Evolutionary conservation across 225 moss, liverwort and hornwort genomes (phyloP).

Genomic region (Bryoerythrophyllum caledonicum): DNA sequence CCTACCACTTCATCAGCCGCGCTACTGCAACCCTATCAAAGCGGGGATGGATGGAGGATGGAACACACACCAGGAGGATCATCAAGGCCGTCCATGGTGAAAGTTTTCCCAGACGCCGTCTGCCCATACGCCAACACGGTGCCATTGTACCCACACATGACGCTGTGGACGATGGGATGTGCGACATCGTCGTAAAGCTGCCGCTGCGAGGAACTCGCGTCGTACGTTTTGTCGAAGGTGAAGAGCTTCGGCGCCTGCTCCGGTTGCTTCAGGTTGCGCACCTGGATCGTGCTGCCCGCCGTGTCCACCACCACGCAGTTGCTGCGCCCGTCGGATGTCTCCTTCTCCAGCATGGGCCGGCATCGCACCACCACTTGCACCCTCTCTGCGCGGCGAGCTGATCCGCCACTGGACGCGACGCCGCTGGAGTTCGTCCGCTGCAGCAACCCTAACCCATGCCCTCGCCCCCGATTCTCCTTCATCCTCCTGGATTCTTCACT

Average conservation of each 20-base stretch:
- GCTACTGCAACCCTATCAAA: no score
- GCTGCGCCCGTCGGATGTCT: slow-evolving; percentile 62
- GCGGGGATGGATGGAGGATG: no score
- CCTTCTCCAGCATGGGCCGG: slow-evolving; percentile 75
- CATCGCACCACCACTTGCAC: slow-evolving; percentile 98
- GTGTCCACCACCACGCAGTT: slow-evolving; percentile 77
- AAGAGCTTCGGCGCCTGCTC: slow-evolving; percentile 83
- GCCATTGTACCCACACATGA: slow-evolving; percentile 99
- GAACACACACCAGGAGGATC: slow-evolving; percentile 71
- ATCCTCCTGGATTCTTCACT: slow-evolving; percentile 21
- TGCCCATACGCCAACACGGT: slow-evolving; percentile 94
- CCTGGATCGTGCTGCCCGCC: slow-evolving; percentile 63
- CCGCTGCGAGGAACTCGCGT: slow-evolving; percentile 69
- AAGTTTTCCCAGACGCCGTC: slow-evolving; percentile 98
- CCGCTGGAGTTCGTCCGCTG: slow-evolving; percentile 27
- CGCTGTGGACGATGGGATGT: slow-evolving; percentile 95
- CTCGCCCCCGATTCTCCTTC: slow-evolving; percentile 54
- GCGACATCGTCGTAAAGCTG: slow-evolving; percentile 92
- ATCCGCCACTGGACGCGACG: slow-evolving; percentile 31
- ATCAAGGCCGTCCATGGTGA: slow-evolving; percentile 96
- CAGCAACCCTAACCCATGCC: slow-evolving; percentile 40
- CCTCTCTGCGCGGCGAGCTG: slow-evolving; percentile 64
- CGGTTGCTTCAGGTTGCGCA: slow-evolving; percentile 67
- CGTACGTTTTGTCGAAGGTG: slow-evolving; percentile 95
- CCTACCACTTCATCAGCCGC: slow-evolving; percentile 23